Percentiles rank a stretch among this genome's conserved stretches.
phyloP scores from a whole-genome alignment of 2,329 filamentous ascomycete genomes.

The Aureobasidium sp. region DNA sequence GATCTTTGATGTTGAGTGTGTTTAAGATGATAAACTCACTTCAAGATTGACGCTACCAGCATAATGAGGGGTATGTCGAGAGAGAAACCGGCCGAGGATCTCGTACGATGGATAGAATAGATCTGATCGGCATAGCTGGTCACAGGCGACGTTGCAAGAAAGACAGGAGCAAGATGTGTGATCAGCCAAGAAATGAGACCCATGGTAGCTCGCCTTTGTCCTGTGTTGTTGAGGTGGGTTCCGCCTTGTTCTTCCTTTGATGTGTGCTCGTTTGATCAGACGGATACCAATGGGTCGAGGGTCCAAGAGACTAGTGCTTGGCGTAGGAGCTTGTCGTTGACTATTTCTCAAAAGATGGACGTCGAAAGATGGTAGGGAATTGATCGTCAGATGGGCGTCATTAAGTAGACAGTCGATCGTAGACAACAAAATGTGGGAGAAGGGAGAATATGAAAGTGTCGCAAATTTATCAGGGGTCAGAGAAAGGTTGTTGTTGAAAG shows the following conservation, averaged over 20 bases:
- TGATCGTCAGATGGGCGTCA: not conserved
- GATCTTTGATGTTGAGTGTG: not conserved
- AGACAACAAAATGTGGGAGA: not conserved
- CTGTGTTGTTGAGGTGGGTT: not conserved
- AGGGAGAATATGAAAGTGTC: not conserved
- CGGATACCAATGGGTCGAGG: not conserved
- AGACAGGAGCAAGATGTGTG: conserved; percentile 31
- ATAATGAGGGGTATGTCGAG: conserved; percentile 62
- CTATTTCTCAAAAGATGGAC: not conserved
- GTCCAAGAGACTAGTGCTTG: conserved; percentile 7
- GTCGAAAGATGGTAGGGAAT: not conserved
- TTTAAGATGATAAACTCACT: conserved; percentile 35
- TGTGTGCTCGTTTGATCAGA: not conserved
- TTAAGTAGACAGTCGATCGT: not conserved
- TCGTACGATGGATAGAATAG: conserved; percentile 54
- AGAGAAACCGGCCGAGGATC: conserved; percentile 57
- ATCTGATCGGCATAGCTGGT: conserved; percentile 63
- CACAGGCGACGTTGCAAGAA: conserved; percentile 54
- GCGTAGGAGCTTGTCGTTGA: conserved; percentile 3
- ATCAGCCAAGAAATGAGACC: conserved; percentile 27
- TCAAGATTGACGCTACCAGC: conserved; percentile 57
- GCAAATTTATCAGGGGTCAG: conserved; percentile 11
- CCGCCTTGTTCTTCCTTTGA: not conserved
- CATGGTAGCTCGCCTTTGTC: not conserved
- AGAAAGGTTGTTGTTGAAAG: conserved; percentile 9